Conservation (phyloP, 495 filamentous ascomycete species). For the Elasticomyces elasticus region DNA sequence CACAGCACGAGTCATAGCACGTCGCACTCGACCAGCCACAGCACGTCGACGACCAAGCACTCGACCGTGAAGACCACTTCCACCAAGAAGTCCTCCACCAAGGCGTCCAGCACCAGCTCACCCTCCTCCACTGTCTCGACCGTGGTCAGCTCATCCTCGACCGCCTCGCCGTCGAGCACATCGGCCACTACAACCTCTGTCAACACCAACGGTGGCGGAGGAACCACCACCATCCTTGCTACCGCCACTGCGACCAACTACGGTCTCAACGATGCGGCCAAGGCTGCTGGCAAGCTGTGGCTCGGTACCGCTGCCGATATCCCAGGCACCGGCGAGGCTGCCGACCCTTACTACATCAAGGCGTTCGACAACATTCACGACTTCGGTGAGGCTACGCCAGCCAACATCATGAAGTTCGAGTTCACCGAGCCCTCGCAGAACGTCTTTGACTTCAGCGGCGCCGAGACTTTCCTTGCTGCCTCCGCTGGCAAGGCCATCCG, state of each 20-base stretch:
- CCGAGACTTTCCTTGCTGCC: constrained; percentile 23
- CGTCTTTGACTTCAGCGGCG: constrained; percentile 30
- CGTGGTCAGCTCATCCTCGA: neutral
- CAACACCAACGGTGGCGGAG: constrained; percentile 10
- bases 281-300: constrained; percentile 16
- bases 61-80: neutral
- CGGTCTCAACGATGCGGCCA: constrained; percentile 14
- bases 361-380: constrained; percentile 38
- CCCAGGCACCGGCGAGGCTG: constrained; percentile 9
- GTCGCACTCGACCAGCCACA: neutral
- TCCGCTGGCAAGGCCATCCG: constrained; percentile 24
- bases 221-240: neutral
- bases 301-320: constrained; percentile 18
- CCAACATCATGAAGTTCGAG: constrained; percentile 43
- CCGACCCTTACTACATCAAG: constrained; percentile 32
- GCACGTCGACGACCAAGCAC: neutral
- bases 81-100: neutral
- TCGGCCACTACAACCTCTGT: neutral
- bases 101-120: neutral
- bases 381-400: constrained; percentile 45
- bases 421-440: constrained; percentile 36
- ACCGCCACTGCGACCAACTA: constrained; percentile 1
- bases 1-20: neutral
- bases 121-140: neutral
- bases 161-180: neutral